These are phyloP conservation scores for Ogataea angusta DNA, from an alignment of 805 yeast genomes.

Conservation along the genomic window DNA sequence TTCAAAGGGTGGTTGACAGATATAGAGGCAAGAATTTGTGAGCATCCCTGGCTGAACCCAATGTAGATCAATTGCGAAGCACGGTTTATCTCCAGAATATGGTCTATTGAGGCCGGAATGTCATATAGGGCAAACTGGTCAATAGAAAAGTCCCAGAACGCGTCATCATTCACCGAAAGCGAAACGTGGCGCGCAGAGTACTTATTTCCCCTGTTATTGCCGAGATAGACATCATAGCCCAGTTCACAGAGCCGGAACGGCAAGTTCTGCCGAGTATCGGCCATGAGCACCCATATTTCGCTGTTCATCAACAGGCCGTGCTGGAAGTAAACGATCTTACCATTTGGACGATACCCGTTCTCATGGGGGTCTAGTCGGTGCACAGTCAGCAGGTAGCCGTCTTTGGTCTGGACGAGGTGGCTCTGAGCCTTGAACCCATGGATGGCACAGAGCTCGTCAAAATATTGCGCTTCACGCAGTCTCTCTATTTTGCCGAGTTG, in stretches of 20 bases:
- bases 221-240: constrained; percentile 94
- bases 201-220: constrained; percentile 90
- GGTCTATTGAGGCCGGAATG: constrained; percentile 80
- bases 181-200: constrained; percentile 75
- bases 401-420: constrained; percentile 73
- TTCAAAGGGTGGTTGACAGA: constrained; percentile 70
- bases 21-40: constrained; percentile 87
- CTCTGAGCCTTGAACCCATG: constrained; percentile 74
- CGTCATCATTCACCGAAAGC: constrained; percentile 36
- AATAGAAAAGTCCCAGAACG: constrained; percentile 88
- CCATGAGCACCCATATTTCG: constrained; percentile 59
- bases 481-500: constrained; percentile 27
- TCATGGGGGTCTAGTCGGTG: constrained; percentile 56
- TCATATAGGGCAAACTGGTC: constrained; percentile 92
- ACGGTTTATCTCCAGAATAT: constrained; percentile 56
- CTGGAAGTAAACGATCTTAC: constrained; percentile 72
- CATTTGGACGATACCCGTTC: constrained; percentile 32
- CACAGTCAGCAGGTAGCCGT: constrained; percentile 70
- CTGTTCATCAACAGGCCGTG: constrained; percentile 90
- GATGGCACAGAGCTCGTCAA: constrained; percentile 62
- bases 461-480: constrained; percentile 46
- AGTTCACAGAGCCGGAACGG: constrained; percentile 75
- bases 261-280: constrained; percentile 42
- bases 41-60: constrained; percentile 95
- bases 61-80: constrained; percentile 55